These are phyloP conservation scores for Umbelopsis ramanniana DNA, from an alignment of 192 early-diverging fungal genomes.

Conservation along the genomic window DNA sequence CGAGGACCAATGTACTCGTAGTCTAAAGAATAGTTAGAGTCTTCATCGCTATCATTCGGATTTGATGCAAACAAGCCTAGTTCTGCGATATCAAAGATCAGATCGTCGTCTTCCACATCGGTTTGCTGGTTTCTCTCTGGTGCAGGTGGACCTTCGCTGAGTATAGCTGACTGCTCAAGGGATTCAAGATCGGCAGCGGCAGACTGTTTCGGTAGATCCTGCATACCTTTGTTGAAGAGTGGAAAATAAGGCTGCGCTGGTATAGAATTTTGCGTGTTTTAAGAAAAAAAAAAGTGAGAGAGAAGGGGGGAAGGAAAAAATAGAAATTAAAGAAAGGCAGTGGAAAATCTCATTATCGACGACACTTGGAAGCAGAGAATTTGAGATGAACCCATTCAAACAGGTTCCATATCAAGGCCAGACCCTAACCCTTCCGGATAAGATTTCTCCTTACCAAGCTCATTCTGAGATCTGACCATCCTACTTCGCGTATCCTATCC, in stretches of 20 bases:
- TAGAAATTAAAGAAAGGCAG: not conserved
- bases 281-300: too few species aligned
- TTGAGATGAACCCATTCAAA: conserved; percentile 13
- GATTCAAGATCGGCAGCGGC: conserved; percentile 23
- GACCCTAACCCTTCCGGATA: conserved; percentile 1
- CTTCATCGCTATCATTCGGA: not conserved
- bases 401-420: conserved; percentile 1
- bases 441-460: not conserved
- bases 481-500: not conserved
- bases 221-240: conserved; percentile 23
- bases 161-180: not conserved
- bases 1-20: conserved; percentile 42
- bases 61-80: conserved; percentile 12
- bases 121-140: not conserved
- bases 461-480: conserved; percentile 2
- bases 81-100: conserved; percentile 17
- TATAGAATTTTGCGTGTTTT: not conserved
- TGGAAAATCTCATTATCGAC: not conserved
- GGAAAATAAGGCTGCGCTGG: not conserved
- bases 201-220: conserved; percentile 9
- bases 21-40: conserved; percentile 37
- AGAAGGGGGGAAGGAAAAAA: not conserved
- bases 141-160: not conserved
- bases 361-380: conserved; percentile 24
- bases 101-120: conserved; percentile 2